Base-by-base conservation (phyloP, 1,139 yeast species). In the Suhomyces bribrorum region DNA sequence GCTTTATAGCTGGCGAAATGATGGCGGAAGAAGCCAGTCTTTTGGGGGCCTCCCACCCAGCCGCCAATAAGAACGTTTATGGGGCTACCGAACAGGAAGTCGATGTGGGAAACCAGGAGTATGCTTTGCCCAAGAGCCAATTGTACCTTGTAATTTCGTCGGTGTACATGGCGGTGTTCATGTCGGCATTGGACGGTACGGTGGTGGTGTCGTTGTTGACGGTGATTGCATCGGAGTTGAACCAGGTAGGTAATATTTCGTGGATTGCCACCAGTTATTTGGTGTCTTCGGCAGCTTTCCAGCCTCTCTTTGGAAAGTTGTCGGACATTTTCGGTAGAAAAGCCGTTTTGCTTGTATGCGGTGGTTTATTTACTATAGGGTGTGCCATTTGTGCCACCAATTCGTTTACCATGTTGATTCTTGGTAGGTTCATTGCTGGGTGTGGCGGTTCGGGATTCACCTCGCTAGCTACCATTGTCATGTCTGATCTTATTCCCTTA, bases 251-350 rank as follows among this genome's bases (percentile, higher is more conserved):
- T 23, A 59, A 64, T 48, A 65, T 72, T 41, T 67, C 75, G 17
- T 72, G 75, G 80, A 72, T 69, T 42, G 74, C 79, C 16, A 68
- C 74, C 17, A 63, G 75, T 4, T 53, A 56, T 52, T 37, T 72
- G 40, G 57, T 72, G 41, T 63, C 74, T 5, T 59, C 70, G 11
- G 61, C 77, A 1, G 77, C 77, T 1, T 70, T 69, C 50, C 77
- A 72, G 60, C 96, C 96, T 1, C 62, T 89, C 16, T 87, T 83
- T 50, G 96, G 96, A 16, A 88, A 87, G 54, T 61, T 89, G 24
- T 83, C 94, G 4, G 96, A 88, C 53, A 86, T 88, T 31, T 87
- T 83, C 58, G 96, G 96, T 14, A 74, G 96, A 50, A 84, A 78
- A 54, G 49, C 35, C 32, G 53, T 64, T 15, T 54, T 72, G 15